Percentiles rank a stretch among this genome's conserved stretches.
These are phyloP conservation scores for Handroanthus guayacan DNA, from an alignment of 257 asterid species.

Conservation along the genomic window DNA sequence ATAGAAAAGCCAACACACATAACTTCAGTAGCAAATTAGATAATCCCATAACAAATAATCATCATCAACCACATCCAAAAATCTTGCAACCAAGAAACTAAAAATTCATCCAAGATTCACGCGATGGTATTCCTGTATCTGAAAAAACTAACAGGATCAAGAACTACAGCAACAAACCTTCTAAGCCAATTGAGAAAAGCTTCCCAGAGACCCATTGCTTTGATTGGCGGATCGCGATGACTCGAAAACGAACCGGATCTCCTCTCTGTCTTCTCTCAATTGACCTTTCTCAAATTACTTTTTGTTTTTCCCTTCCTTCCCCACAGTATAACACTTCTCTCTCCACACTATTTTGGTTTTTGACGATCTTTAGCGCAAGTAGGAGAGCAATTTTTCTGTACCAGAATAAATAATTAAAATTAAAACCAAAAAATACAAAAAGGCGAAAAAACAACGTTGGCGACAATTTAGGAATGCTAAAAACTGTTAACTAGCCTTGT, in stretches of 20 bases:
- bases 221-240: constrained; percentile 44
- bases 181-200: constrained; percentile 99
- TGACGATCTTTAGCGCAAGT: constrained; percentile 18
- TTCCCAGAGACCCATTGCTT: constrained; percentile 92
- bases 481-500: constrained; percentile 29
- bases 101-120: constrained; percentile 28
- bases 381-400: constrained; percentile 33
- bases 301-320: constrained; percentile 3
- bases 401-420: constrained; percentile 30
- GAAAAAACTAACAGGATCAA: background rate
- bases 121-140: background rate
- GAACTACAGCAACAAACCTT: constrained; percentile 50
- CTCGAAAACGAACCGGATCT: constrained; percentile 59
- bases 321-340: constrained; percentile 17
- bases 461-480: constrained; percentile 39
- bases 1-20: background rate
- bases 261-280: constrained; percentile 54
- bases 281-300: constrained; percentile 33
- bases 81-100: background rate
- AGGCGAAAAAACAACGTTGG: background rate
- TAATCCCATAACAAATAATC: background rate
- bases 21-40: background rate
- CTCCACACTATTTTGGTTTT: constrained; percentile 32
- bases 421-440: too few species aligned
- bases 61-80: constrained; percentile 25